These are phyloP conservation scores for Fusarium udum DNA, from an alignment of 2,329 filamentous ascomycete genomes.

Conservation along the genomic window DNA sequence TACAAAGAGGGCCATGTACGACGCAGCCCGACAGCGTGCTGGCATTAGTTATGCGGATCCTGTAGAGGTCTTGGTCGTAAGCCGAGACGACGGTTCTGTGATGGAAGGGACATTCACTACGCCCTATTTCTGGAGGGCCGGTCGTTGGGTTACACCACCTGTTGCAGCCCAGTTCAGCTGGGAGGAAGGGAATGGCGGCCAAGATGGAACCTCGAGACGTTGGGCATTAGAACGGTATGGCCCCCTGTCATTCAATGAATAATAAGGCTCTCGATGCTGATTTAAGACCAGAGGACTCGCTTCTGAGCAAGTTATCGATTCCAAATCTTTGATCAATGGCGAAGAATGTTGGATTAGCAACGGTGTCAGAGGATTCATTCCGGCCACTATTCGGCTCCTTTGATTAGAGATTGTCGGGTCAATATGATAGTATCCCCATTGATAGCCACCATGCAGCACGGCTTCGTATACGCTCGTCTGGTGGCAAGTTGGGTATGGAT, in stretches of 20 bases:
- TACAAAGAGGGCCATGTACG: conserved; percentile 76
- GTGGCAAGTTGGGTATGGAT: conserved; percentile 16
- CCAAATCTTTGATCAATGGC: conserved; percentile 69
- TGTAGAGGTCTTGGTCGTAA: conserved; percentile 81
- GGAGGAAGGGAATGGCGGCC: conserved; percentile 72
- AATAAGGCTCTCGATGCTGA: not conserved
- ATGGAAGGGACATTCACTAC: conserved; percentile 90
- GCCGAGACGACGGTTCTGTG: conserved; percentile 66
- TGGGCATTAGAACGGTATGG: conserved; percentile 79
- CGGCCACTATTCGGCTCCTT: conserved; percentile 52
- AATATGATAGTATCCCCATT: not conserved
- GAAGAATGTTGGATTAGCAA: conserved; percentile 92
- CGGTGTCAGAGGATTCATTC: conserved; percentile 81
- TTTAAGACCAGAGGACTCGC: conserved; percentile 62
- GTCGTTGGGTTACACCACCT: conserved; percentile 82
- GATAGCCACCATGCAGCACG: not conserved
- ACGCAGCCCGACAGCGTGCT: conserved; percentile 71
- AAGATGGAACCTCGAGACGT: conserved; percentile 81
- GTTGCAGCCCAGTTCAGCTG: conserved; percentile 55
- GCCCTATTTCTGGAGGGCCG: conserved; percentile 79
- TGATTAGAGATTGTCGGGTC: not conserved
- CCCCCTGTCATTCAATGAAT: not conserved
- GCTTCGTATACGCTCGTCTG: not conserved
- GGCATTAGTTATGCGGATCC: conserved; percentile 60
- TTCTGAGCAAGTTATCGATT: conserved; percentile 69